Evolutionary conservation across 1,284 basidiomycete species (phyloP).

Genomic region (Heterobasidion parviporum): DNA sequence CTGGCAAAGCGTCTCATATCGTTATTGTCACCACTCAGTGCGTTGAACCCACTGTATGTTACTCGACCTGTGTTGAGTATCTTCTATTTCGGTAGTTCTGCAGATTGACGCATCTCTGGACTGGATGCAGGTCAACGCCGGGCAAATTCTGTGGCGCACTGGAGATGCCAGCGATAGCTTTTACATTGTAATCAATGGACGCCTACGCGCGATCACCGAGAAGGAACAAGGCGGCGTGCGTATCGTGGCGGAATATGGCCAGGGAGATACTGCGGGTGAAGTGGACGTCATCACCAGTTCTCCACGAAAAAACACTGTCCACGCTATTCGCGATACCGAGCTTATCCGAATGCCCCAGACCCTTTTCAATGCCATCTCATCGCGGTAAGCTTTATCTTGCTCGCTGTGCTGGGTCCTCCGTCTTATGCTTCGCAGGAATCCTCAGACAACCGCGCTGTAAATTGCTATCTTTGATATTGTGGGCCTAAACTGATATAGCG

Average conservation of each 20-base stretch:
- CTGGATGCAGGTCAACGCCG: conserved; percentile 96
- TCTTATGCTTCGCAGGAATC: conserved; percentile 54
- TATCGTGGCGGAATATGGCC: conserved; percentile 91
- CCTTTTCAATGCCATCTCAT: conserved; percentile 93
- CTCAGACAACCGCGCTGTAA: conserved; percentile 90
- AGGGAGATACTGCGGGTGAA: conserved; percentile 83
- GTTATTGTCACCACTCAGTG: conserved; percentile 85
- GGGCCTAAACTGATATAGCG: background rate
- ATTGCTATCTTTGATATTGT: conserved; percentile 18
- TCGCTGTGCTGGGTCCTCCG: conserved; percentile 1
- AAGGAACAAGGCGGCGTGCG: conserved; percentile 65
- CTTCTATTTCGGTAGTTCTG: conserved; percentile 49
- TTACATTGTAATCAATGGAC: conserved; percentile 98
- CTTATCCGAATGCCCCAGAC: conserved; percentile 97
- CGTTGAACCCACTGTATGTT: conserved; percentile 10
- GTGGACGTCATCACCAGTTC: conserved; percentile 96
- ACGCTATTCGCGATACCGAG: conserved; percentile 97
- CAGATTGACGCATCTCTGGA: conserved; percentile 97
- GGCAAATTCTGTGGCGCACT: conserved; percentile 89
- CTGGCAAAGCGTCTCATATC: conserved; percentile 95
- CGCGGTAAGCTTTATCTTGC: conserved; percentile 40
- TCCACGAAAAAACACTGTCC: conserved; percentile 83
- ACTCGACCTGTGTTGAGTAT: conserved; percentile 1
- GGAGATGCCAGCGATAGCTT: conserved; percentile 90
- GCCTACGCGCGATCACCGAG: conserved; percentile 78